Evolutionary conservation across 306 rosid species (phyloP).

Genomic region (Alnus glutinosa): DNA sequence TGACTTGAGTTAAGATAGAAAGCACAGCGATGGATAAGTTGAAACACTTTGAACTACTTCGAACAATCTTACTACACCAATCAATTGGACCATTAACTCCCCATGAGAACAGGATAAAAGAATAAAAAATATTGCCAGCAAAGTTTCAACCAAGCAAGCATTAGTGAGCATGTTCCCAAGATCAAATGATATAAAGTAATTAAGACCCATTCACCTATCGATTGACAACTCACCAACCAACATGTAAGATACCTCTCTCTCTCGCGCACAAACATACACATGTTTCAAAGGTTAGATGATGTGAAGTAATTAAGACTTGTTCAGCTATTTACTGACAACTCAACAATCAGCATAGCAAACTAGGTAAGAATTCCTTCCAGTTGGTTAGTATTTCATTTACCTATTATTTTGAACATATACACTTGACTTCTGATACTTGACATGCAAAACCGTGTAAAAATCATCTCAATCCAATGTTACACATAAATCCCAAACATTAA

Average conservation of each 20-base stretch:
- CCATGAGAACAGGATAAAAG: not conserved
- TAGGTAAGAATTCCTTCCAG: not conserved
- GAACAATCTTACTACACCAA: not conserved
- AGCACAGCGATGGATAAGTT: not conserved
- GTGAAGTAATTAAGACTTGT: not conserved
- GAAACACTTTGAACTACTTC: slow-evolving; percentile 1
- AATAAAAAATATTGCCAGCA: not conserved
- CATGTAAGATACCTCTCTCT: too few relatives aligned
- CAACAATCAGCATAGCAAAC: not conserved
- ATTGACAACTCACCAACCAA: not conserved
- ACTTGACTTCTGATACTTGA: not conserved
- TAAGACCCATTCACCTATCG: not conserved
- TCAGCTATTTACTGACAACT: not conserved
- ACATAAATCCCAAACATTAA: not conserved
- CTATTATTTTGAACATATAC: not conserved
- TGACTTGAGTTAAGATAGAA: not conserved
- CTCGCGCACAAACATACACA: too few relatives aligned
- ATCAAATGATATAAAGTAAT: not conserved
- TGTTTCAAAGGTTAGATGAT: too few relatives aligned
- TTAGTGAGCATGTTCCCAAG: not conserved
- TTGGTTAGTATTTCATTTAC: not conserved
- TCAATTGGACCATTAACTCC: not conserved
- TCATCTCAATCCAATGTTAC: not conserved
- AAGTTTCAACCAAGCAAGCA: not conserved
- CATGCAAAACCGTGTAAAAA: not conserved